A percentile compares a stretch with the other conserved stretches of the same genome.
These are phyloP conservation scores for Prunus mira DNA, from an alignment of 306 rosid genomes.

Conservation along the genomic window DNA sequence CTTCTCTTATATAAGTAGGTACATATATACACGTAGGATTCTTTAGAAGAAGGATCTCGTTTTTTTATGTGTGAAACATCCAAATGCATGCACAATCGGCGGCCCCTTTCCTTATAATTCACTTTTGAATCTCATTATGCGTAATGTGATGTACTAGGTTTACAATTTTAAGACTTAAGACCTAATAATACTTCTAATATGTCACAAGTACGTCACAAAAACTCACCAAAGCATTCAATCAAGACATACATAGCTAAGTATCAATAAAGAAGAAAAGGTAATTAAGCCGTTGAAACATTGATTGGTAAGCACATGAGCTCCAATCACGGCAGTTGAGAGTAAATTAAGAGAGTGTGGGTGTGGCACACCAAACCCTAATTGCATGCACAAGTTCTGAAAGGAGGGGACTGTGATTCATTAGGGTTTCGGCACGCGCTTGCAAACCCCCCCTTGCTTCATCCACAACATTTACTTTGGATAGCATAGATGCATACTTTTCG, in stretches of 20 bases:
- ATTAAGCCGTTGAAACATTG: conserved; percentile 23
- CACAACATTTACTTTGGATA: conserved; percentile 6
- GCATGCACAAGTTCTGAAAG: neutral
- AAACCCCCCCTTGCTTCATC: conserved; percentile 8
- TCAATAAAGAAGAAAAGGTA: neutral
- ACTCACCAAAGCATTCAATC: neutral
- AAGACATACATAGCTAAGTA: neutral
- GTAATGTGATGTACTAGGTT: neutral
- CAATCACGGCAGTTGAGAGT: neutral
- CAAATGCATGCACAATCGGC: no score
- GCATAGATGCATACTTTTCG: neutral
- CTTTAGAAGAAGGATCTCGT: no score
- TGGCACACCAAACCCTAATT: neutral
- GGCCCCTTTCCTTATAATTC: no score
- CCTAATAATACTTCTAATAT: neutral
- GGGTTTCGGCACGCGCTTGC: conserved; percentile 19
- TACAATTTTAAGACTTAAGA: neutral
- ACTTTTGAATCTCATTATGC: no score
- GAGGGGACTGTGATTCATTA: conserved; percentile 3
- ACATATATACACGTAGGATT: no score
- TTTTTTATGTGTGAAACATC: no score
- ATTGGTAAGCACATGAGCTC: conserved; percentile 45
- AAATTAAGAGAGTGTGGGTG: neutral
- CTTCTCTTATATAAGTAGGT: no score
- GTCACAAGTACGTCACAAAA: neutral